Conservation (phyloP, 2,329 filamentous ascomycete genomes). For the Thelonectria discophora region DNA sequence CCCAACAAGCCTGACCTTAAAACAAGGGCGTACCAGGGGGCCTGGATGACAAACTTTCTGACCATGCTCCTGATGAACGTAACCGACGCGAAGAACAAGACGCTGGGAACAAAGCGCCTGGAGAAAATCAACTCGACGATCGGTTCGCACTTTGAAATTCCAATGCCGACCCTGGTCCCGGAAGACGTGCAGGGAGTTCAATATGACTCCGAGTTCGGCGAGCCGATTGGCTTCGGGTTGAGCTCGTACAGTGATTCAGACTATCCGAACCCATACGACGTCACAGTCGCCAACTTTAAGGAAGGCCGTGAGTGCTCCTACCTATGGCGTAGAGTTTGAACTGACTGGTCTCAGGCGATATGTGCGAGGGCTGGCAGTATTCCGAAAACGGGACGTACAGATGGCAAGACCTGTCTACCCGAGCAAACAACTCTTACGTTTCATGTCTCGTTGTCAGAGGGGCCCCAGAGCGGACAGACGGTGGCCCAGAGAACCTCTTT, state of each 20-base stretch:
- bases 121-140: slow-evolving; percentile 26
- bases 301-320: slow-evolving; percentile 16
- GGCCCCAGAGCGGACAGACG: slow-evolving; percentile 48
- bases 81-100: slow-evolving; percentile 38
- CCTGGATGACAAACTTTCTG: slow-evolving; percentile 53
- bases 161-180: neutral
- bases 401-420: slow-evolving; percentile 6
- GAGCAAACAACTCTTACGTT: slow-evolving; percentile 30
- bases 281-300: slow-evolving; percentile 9
- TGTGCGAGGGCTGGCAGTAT: slow-evolving; percentile 13
- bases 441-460: slow-evolving; percentile 48
- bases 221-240: slow-evolving; percentile 3
- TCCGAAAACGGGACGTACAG: neutral
- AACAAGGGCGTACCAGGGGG: slow-evolving; percentile 53
- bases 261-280: slow-evolving; percentile 21
- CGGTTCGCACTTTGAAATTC: slow-evolving; percentile 24
- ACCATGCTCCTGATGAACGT: slow-evolving; percentile 53
- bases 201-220: slow-evolving; percentile 22
- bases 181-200: neutral
- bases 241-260: neutral
- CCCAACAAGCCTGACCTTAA: slow-evolving; percentile 49
- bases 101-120: slow-evolving; percentile 20
- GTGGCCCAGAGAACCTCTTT: slow-evolving; percentile 46
- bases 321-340: no score
- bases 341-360: neutral